Percentiles rank a stretch among this genome's conserved stretches.
Conservation (phyloP, 495 filamentous ascomycete species). For the Articulospora tetracladia region DNA sequence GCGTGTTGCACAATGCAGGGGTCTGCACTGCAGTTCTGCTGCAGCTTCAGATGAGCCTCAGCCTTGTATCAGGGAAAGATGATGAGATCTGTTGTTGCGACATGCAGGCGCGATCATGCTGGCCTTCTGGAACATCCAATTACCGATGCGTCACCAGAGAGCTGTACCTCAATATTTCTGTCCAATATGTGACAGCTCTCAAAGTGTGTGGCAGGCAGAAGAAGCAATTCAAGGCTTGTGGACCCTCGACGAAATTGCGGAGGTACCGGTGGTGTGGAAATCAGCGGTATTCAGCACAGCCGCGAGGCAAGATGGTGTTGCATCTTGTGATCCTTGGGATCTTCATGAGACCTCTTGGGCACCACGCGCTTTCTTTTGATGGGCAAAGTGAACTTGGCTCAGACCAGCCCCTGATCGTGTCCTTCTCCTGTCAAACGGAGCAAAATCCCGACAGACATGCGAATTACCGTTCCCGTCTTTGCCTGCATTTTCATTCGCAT, state of each 20-base stretch:
- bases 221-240: background rate
- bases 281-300: background rate
- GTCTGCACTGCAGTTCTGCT: constrained; percentile 3
- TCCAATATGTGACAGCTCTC: background rate
- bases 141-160: background rate
- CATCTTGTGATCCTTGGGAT: too few relatives aligned
- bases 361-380: background rate
- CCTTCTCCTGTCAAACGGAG: background rate
- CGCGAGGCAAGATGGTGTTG: too few relatives aligned
- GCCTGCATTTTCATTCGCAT: background rate
- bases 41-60: constrained; percentile 18
- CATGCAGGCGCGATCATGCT: background rate
- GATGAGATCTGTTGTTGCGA: background rate
- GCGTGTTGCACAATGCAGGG: constrained; percentile 7
- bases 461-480: background rate
- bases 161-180: background rate
- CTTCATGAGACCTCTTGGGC: background rate
- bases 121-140: background rate
- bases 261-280: background rate
- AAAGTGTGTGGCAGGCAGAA: background rate
- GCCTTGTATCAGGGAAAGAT: constrained; percentile 13
- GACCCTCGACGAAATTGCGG: background rate
- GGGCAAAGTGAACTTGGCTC: background rate
- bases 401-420: constrained; percentile 6
- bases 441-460: constrained; percentile 4